Evolutionary conservation across 2,329 filamentous ascomycete species (phyloP), one percentile per base, ranked within the genome.

Genomic region (Penicillium italicum): DNA sequence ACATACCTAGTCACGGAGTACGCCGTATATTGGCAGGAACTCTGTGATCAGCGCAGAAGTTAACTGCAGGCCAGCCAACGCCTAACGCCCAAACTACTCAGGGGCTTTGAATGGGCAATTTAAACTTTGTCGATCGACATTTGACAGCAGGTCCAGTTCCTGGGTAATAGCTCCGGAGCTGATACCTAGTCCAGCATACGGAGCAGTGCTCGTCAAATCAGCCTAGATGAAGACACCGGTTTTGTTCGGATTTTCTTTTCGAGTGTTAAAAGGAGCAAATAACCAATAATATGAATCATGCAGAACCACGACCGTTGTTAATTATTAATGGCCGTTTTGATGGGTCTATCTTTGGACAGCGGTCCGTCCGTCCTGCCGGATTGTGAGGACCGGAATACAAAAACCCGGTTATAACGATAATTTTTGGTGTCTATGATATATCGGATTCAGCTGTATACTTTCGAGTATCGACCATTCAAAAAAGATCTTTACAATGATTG

Each of bases 91-190:
- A 53, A 16, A 20, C 34, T 43, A 31, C 16, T 42, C 44, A 53
- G 34, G 46, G 51, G 46, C 12, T 16, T 33, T 28, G 33, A 45
- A 49, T 51, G 14, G 16, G 47, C n/a, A 45, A 55, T 55, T 55
- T 50, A 41, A 33, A 28, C 26, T 26, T 45, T 57, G 47, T 34
- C 46, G 36, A 45, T 57, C 51, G 46, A 31, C 41, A 40, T 53
- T 40, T 55, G 53, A 46, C 53, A 45, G 40, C 46, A 34, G 41
- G 31, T 45, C 26, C 24, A 20, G 7, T 22, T 40, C 11, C 47
- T 24, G 28, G 5, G 1, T 22, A 51, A 40, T 38, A 50, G 46
- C 34, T 28, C 34, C 53, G 47, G 52, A 18, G 53, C 20, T 45
- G 20, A 14, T 34, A 28, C 52, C 41, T 22, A 31, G 26, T 55